Evolutionary conservation across 345 rosid genomes (phyloP).

Genomic region (Arabidopsis arenosa): DNA sequence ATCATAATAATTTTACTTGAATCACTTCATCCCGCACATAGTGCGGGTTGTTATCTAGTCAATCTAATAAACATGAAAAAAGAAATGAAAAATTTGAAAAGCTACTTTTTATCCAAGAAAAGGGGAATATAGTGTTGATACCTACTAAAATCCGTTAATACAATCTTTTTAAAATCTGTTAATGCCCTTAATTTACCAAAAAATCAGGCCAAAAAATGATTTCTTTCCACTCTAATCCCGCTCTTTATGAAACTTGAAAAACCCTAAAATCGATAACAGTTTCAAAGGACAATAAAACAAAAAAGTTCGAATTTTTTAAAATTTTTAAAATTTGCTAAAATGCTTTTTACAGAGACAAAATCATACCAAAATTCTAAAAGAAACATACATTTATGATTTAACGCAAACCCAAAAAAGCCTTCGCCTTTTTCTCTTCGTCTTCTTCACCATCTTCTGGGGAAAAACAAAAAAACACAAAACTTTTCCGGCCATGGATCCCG

Average conservation of each 20-base stretch:
- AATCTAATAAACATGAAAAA: background rate
- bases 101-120: slow-evolving; percentile 22
- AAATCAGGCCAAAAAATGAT: background rate
- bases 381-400: slow-evolving; percentile 29
- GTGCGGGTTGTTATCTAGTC: too few relatives aligned
- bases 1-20: too few relatives aligned
- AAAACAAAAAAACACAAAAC: background rate
- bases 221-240: slow-evolving; percentile 15
- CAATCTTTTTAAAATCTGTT: background rate
- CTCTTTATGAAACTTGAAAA: slow-evolving; percentile 15
- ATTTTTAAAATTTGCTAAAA: background rate
- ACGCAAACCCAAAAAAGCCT: slow-evolving; percentile 5
- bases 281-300: background rate
- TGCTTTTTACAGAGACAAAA: slow-evolving; percentile 18
- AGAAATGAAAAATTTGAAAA: background rate
- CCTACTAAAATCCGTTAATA: background rate
- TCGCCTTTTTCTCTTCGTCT: slow-evolving; percentile 16
- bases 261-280: slow-evolving; percentile 15
- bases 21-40: too few relatives aligned
- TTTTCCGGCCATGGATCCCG: slow-evolving; percentile 64
- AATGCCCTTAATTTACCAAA: background rate
- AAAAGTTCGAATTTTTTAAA: background rate
- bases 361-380: slow-evolving; percentile 24
- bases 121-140: background rate
- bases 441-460: background rate